Base-by-base conservation (phyloP, 2,329 filamentous ascomycete species). In the Zalaria sp. region DNA sequence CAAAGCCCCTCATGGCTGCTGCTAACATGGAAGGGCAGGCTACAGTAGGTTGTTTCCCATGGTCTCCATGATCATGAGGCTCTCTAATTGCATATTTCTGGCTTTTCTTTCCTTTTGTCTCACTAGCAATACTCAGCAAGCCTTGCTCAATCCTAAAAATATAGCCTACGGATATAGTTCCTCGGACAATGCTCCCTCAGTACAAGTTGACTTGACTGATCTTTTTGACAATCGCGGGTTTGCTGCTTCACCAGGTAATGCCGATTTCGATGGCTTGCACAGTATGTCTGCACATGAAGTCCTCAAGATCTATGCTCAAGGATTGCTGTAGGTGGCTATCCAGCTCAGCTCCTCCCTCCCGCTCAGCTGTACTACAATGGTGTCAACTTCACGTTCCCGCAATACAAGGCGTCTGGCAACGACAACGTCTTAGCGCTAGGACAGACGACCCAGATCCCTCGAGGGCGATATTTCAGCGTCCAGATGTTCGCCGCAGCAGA, bases 401-500 rank as follows among this genome's bases (percentile, higher is more conserved):
- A 56, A 32, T 64, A 64, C 44, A 56, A 58, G 34, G 42, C 46
- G 25, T 50, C 52, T 9, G 60, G 60, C 27, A 50, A 60, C 34
- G 62, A 64, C 49, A 63, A 64, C 51, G 50, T 59, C 3, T 56
- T 64, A 9, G 54, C 57, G 2, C 47, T 56, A 40, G 61, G 60
- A 10, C 62, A 65, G 39, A 52, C 48, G 10, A 48, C 64, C 25
- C 43, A 40, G 4, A 51, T 60, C 3, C 56, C 59, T 2, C 45
- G 43, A 25, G 54, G 52, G 2, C 53, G 51, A 35, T 65, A 65
- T 37, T 54, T 62, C 43, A 58, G 57, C 38, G 57, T 60, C 10
- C 53, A 61, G 27, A 60, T 64, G 55, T 58, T 64, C 10, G 59
- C 60, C n/a, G 58, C 62, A 5, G 57, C 59, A 2, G 62, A 65